Base-by-base conservation (phyloP, 352 stramenopile genomes). In the Phytophthora nicotianae region DNA sequence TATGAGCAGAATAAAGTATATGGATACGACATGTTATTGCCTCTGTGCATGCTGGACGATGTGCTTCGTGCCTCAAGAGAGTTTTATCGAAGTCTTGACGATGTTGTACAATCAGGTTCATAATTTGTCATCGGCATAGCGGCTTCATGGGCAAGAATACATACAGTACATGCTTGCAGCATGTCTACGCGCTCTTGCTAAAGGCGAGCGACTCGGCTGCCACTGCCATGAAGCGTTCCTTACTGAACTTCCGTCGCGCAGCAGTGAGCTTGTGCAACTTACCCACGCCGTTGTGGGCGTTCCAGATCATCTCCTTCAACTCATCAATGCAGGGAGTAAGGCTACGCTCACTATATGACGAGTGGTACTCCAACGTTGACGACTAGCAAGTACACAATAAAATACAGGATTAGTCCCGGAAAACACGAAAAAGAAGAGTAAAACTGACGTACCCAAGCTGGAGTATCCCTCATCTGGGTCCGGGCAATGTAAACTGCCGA, bases 401-500 rank as follows among this genome's bases (percentile, higher is more conserved):
- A 1, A 38, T 9, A 38, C 2, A 38, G 8, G 3, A 9, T 38
- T n/a, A 38, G 32, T 38, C 32, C 6, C 5, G 4, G 32, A 2
- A 11, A n/a, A 38, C n/a, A 42, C 53, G 32, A 40, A 52, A 4
- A 65, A 19, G 13, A 4, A 32, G 3, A 37, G 71, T 48, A 29
- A n/a, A n/a, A n/a, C n/a, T 14, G 27, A 83, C 79, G 40, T 81
- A 94, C 85, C 87, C 87, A 96, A 43, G 71, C 78, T 32, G 87
- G 87, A 16, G 80, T 52, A 47, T 90, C 81, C 14, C 72, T 62
- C 87, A 96, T 93, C 45, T 93, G 82, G 23, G 74, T 87, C 24
- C 83, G 80, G 8, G 98, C 97, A 67, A 99, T 95, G 67, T 99
- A 97, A 19, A 99, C 96, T 27, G 97, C 96, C 4, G 97, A 91